Evolutionary conservation across 192 early-diverging fungal species (phyloP), one percentile per base, ranked within the genome.

Genomic region (Coemansia sp.): DNA sequence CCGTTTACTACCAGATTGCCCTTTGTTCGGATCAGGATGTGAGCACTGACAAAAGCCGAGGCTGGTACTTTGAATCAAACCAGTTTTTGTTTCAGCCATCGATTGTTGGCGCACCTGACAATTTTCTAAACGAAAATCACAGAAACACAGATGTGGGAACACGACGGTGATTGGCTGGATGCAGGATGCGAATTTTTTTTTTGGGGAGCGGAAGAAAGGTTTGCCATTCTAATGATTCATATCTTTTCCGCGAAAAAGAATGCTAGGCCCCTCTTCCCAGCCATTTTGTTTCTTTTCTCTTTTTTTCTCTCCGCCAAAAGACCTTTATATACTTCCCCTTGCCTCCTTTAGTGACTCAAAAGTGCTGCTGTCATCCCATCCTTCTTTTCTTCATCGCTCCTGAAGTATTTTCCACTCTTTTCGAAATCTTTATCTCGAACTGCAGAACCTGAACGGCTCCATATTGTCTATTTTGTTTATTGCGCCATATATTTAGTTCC

Each of bases 391-490:
- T 32, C 33, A 57, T 57, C 55, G n/a, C 33, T 17, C 17, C 38
- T 49, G n/a, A 7, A 59, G 6, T 19, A 46, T 58, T 59, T 66
- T 59, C 46, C 14, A 43, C 56, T 65, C 34, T 63, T 54, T 23
- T 25, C 0, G 23, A 11, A 22, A 23, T 22, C 20, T 25, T 22
- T 25, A 25, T 52, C 9, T 52, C 19, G n/a, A 4, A 32, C 40
- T 6, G 38, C 50, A 1, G 17, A 48, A 11, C n/a, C 45, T 48
- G 11, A 19, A 15, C 17, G 43, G 42, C 13, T 35, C 40, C 32
- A 56, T 55, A 43, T 62, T 32, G 48, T 66, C 55, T 66, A 29
- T 52, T 70, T 65, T 58, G 25, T 52, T 22, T 68, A 67, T 73
- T 70, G 65, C 65, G 58, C 72, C 41, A 62, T 53, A 34, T 63